Evolutionary conservation across 1,284 basidiomycete species (phyloP).

Genomic region (Ustilago loliicola): DNA sequence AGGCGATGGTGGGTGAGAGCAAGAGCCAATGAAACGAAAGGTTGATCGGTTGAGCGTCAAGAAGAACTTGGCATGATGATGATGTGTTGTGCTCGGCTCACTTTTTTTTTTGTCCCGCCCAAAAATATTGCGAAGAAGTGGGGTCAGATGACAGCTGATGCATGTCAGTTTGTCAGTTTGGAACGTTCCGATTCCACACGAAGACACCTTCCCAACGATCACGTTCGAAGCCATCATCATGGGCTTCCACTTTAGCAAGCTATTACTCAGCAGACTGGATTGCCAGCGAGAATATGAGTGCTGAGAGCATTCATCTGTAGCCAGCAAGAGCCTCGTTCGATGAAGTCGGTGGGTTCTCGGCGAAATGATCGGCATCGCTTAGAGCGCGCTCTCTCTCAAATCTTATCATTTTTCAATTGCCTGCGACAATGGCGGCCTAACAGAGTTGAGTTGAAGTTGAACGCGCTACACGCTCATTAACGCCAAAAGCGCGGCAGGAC

Average conservation of each 20-base stretch:
- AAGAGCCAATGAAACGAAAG: slow-evolving; percentile 6
- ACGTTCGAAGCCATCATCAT: background rate
- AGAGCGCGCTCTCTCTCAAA: background rate
- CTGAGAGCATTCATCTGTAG: no score
- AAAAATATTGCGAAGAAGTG: slow-evolving; percentile 12
- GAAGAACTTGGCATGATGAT: slow-evolving; percentile 3
- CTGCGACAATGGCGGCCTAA: background rate
- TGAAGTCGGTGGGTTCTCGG: background rate
- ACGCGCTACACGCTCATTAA: slow-evolving; percentile 27
- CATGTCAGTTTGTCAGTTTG: slow-evolving; percentile 12
- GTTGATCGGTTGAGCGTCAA: background rate
- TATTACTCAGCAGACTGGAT: no score
- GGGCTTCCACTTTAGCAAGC: no score
- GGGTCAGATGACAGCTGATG: slow-evolving; percentile 26
- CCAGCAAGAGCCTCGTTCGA: background rate
- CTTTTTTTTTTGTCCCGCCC: slow-evolving; percentile 8
- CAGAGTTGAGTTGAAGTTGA: background rate
- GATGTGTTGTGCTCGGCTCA: slow-evolving; percentile 12
- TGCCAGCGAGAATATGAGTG: no score
- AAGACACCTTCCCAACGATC: background rate
- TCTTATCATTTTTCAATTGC: background rate
- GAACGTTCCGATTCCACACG: slow-evolving; percentile 14
- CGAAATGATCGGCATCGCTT: slow-evolving; percentile 9
- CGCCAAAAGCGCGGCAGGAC: slow-evolving; percentile 23
- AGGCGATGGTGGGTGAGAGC: background rate